Evolutionary conservation across 352 stramenopile genomes (phyloP), one percentile per base, ranked within the genome.

Genomic region (Pythium oligandrum): DNA sequence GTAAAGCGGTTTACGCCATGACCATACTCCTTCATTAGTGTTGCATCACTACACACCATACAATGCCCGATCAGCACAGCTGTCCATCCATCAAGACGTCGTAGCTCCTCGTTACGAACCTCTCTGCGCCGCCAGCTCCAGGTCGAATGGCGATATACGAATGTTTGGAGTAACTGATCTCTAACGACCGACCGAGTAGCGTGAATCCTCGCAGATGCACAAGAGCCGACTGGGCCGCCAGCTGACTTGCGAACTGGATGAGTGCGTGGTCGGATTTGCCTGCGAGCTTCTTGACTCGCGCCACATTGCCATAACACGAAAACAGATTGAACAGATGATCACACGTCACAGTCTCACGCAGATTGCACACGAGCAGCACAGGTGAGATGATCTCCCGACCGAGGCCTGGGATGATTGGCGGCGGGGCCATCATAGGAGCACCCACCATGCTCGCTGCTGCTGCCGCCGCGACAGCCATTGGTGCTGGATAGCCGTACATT

Each of bases 301-400:
- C 54, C 4, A 87, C 73, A 59, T 87, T 85, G 17, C 76, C 76
- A 37, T 87, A 87, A 49, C 73, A 87, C 17, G 76, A 87, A 34
- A 87, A 87, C 11, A 87, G 53, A 47, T 87, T 83, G 70, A 87
- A 87, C 2, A 87, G 43, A 30, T 82, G 62, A 47, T 87, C 74
- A 56, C 76, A 87, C 12, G 73, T 73, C 50, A 83, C 63, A 33
- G 57, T 66, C 34, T 82, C 67, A 34, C 65, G 65, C 10, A 86
- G 48, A 43, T 82, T 86, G 63, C 68, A 81, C 26, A 80, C 73
- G 6, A 84, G 65, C 40, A 86, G 61, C 32, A 86, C 75, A 2
- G 73, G 71, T 30, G 75, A 83, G 12, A 66, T 54, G 4, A 55
- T 54, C 8, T 76, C 71, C 9, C 61, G 62, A 3, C 52, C 52